A percentile compares a stretch with the other conserved stretches of the same genome.
Evolutionary conservation across 148 eudicot species (phyloP).

Genomic region (Cornus controversa): DNA sequence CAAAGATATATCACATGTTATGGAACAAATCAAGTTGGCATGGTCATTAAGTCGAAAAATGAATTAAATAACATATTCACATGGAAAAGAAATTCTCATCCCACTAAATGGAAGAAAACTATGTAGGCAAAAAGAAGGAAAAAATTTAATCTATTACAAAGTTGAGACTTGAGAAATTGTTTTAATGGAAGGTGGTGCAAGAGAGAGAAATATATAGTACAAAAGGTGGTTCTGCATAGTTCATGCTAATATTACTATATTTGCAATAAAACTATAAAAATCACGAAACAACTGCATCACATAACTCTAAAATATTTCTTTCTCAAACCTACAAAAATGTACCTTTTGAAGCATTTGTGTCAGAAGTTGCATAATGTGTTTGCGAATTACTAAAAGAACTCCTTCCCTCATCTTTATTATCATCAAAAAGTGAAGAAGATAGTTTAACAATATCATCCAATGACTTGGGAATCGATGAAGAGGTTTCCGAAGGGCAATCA

Average conservation of each 20-base stretch:
- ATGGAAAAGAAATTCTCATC: background rate
- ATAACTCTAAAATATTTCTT: too few species aligned
- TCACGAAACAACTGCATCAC: background rate
- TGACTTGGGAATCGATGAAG: background rate
- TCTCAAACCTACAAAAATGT: background rate
- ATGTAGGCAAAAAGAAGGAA: background rate
- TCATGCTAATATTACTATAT: background rate
- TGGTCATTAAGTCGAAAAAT: too few species aligned
- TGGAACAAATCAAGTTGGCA: too few species aligned
- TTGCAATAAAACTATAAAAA: background rate
- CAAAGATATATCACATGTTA: too few species aligned
- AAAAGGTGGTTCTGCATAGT: background rate
- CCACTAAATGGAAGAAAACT: background rate
- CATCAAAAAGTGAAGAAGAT: background rate
- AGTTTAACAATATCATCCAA: conserved; percentile 1
- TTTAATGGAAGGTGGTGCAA: too few species aligned
- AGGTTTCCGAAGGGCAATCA: conserved; percentile 8
- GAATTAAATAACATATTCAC: too few species aligned
- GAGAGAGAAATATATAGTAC: too few species aligned
- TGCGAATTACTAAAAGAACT: background rate
- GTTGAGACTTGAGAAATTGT: too few species aligned
- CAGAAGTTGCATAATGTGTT: background rate
- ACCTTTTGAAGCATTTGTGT: background rate
- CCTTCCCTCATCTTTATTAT: conserved; percentile 12
- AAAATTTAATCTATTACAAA: background rate